Conservation (phyloP, 306 rosid species). For the Quillaja saponaria region DNA sequence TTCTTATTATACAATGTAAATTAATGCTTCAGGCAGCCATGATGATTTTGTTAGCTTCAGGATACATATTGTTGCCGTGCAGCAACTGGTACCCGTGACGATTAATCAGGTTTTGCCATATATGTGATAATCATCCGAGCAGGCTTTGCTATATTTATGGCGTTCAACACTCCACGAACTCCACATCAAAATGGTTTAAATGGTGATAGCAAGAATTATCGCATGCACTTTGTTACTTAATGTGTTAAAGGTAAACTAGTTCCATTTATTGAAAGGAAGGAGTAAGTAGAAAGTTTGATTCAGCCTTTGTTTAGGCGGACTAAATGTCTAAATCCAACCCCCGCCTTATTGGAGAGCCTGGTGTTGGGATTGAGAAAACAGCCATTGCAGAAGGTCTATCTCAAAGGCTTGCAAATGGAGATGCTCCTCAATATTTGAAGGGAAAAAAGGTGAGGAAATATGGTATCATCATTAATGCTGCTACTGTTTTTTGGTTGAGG, state of each 20-base stretch:
- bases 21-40: too few species aligned
- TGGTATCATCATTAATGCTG: too few species aligned
- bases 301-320: slow-evolving; percentile 59
- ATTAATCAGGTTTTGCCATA: too few species aligned
- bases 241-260: slow-evolving; percentile 51
- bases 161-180: too few species aligned
- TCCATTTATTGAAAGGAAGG: slow-evolving; percentile 67
- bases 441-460: slow-evolving; percentile 74
- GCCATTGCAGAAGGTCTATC: slow-evolving; percentile 75
- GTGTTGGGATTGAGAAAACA: slow-evolving; percentile 71
- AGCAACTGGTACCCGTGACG: neutral
- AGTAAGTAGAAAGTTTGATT: slow-evolving; percentile 54
- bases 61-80: too few species aligned
- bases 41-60: too few species aligned
- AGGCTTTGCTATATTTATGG: too few species aligned
- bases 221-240: neutral
- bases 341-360: slow-evolving; percentile 65
- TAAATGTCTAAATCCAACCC: slow-evolving; percentile 66
- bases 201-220: neutral
- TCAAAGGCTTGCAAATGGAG: slow-evolving; percentile 59
- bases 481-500: too few species aligned
- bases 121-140: too few species aligned
- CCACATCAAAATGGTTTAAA: too few species aligned
- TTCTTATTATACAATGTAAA: too few species aligned
- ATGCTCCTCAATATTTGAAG: slow-evolving; percentile 63